A percentile compares a stretch with the other conserved stretches of the same genome.
phyloP scores from a whole-genome alignment of 2,329 filamentous ascomycete species.

The Penicillium brasilianum region DNA sequence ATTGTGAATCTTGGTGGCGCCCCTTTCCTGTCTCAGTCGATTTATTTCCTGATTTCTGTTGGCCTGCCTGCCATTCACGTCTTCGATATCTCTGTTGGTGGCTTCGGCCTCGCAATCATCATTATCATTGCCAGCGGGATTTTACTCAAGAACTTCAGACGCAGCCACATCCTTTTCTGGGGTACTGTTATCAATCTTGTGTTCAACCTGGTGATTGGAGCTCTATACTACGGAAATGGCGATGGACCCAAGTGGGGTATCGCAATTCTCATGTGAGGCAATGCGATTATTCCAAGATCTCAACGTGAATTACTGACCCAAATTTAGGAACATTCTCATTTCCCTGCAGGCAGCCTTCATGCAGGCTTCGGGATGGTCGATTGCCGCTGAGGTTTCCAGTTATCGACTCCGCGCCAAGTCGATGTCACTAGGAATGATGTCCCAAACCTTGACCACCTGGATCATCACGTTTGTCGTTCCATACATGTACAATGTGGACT shows the following conservation, averaged over 20 bases:
- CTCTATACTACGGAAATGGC: conserved; percentile 16
- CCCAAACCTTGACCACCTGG: conserved; percentile 19
- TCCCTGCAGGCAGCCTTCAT: conserved; percentile 17
- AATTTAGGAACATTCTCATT: conserved; percentile 13
- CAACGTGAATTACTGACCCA: background rate
- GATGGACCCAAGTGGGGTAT: conserved; percentile 20
- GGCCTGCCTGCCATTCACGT: conserved; percentile 22
- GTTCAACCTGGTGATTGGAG: conserved; percentile 21
- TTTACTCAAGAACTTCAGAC: background rate
- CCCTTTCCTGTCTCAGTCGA: conserved; percentile 25
- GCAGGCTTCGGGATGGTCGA: conserved; percentile 16
- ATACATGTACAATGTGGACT: conserved; percentile 26
- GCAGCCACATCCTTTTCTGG: background rate
- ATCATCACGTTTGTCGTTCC: conserved; percentile 20
- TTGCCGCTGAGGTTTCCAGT: conserved; percentile 18
- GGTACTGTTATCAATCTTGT: conserved; percentile 13
- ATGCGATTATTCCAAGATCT: background rate
- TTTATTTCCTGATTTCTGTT: conserved; percentile 27
- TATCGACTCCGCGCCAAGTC: conserved; percentile 17
- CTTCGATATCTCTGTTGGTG: conserved; percentile 26
- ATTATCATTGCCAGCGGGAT: conserved; percentile 15
- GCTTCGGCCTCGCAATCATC: conserved; percentile 21
- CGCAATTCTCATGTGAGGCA: conserved; percentile 23
- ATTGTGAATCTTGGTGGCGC: conserved; percentile 19
- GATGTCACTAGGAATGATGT: conserved; percentile 18